Evolutionary conservation across 352 stramenopile species (phyloP).

Genomic region (Phytophthora vignae): DNA sequence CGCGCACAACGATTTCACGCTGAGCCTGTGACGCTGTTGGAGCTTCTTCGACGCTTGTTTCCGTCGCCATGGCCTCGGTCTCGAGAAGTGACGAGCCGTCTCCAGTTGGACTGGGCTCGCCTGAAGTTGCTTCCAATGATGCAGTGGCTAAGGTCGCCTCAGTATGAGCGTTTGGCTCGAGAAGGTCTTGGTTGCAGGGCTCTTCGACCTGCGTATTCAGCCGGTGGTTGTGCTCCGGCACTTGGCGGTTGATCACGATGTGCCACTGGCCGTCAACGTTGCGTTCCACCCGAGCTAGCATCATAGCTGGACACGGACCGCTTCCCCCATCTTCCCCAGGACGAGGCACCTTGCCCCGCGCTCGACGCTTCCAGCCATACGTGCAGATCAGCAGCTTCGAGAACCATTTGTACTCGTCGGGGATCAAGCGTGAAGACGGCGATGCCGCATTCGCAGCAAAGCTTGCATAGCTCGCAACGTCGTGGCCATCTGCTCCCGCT

Average conservation of each 20-base stretch:
- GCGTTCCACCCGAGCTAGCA: constrained; percentile 72
- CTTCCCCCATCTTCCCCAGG: constrained; percentile 11
- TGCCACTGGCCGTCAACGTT: constrained; percentile 70
- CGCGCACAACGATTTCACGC: constrained; percentile 66
- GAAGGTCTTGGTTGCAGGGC: constrained; percentile 4
- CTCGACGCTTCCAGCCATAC: constrained; percentile 78
- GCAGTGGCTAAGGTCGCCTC: constrained; percentile 5
- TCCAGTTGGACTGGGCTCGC: constrained; percentile 5
- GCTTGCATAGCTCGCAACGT: constrained; percentile 51
- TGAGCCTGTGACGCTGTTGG: neutral
- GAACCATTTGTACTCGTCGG: constrained; percentile 70
- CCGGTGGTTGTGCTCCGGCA: constrained; percentile 68
- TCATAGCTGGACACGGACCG: constrained; percentile 67
- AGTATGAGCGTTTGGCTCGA: constrained; percentile 12
- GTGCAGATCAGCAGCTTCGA: constrained; percentile 84
- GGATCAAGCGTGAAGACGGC: constrained; percentile 48
- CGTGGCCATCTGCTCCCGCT: constrained; percentile 17
- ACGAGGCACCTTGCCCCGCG: constrained; percentile 46
- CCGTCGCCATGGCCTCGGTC: constrained; percentile 8
- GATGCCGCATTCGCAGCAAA: constrained; percentile 28
- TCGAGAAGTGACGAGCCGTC: constrained; percentile 22
- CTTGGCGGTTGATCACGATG: constrained; percentile 75
- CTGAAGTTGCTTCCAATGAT: constrained; percentile 4
- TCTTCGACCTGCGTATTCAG: constrained; percentile 39
- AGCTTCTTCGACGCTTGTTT: constrained; percentile 12